Evolutionary conservation across 176 grass and related monocot genomes (phyloP).

Genomic region (Oryza coarctata): DNA sequence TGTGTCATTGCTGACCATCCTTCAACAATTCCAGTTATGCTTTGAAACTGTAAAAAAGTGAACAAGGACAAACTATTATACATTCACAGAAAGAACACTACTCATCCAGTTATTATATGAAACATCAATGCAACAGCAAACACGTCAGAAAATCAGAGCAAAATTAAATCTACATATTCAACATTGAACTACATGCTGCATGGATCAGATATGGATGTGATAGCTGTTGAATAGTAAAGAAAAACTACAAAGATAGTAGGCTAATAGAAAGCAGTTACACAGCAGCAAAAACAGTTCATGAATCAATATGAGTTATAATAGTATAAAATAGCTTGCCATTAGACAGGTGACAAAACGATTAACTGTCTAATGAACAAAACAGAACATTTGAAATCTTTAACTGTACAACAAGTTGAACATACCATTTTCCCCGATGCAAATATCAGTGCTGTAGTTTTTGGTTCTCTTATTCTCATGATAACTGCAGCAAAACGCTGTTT

Average conservation of each 20-base stretch:
- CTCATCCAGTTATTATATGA: neutral
- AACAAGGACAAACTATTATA: neutral
- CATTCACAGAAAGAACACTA: neutral
- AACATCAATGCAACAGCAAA: neutral
- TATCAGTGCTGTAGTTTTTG: slow-evolving; percentile 97
- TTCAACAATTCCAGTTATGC: neutral
- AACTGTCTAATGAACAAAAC: neutral
- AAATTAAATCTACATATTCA: slow-evolving; percentile 1
- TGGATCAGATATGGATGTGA: neutral
- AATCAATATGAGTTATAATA: neutral
- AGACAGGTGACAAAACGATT: too few relatives aligned
- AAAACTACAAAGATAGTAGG: neutral
- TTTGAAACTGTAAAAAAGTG: neutral
- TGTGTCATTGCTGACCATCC: neutral
- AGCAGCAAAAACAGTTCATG: neutral
- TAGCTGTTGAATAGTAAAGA: neutral
- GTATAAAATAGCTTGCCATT: neutral
- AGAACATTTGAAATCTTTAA: neutral
- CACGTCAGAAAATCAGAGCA: neutral
- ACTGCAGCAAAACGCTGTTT: slow-evolving; percentile 96
- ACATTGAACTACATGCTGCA: neutral
- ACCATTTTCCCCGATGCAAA: slow-evolving; percentile 99
- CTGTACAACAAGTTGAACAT: slow-evolving; percentile 1
- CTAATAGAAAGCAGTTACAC: neutral
- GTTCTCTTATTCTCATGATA: slow-evolving; percentile 99